Conservation (phyloP, 2,329 filamentous ascomycete genomes). For the Botrytis pseudocinerea region DNA sequence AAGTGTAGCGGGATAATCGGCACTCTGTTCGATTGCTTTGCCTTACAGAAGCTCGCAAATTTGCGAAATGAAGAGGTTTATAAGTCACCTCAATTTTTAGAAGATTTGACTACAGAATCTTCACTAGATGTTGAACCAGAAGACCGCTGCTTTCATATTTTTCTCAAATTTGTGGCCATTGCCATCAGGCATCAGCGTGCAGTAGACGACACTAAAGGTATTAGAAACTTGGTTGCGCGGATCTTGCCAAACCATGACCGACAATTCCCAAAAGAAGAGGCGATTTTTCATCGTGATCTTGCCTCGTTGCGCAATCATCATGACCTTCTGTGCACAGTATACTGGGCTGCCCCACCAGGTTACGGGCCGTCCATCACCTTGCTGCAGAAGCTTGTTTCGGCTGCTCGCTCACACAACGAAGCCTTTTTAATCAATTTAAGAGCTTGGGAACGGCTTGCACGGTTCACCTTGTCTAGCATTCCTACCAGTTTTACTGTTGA, state of each 20-base stretch:
- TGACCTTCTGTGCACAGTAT: conserved; percentile 65
- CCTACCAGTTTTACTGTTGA: conserved; percentile 41
- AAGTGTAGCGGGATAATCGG: conserved; percentile 57
- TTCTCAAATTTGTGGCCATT: conserved; percentile 63
- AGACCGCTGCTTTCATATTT: conserved; percentile 67
- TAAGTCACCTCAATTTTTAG: conserved; percentile 61
- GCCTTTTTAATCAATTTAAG: conserved; percentile 64
- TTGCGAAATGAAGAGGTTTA: conserved; percentile 65
- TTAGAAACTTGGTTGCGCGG: conserved; percentile 61
- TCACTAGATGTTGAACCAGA: conserved; percentile 52
- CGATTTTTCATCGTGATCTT: conserved; percentile 59
- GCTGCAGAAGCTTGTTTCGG: conserved; percentile 60
- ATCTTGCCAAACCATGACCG: conserved; percentile 66
- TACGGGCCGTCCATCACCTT: conserved; percentile 54
- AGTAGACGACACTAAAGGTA: conserved; percentile 54
- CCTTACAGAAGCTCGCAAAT: conserved; percentile 60
- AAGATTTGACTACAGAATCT: conserved; percentile 50
- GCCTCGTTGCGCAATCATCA: conserved; percentile 68
- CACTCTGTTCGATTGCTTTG: conserved; percentile 68
- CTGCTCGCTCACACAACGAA: conserved; percentile 63
- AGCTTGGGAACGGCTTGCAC: conserved; percentile 62
- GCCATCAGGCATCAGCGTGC: conserved; percentile 54
- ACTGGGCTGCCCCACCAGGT: conserved; percentile 60
- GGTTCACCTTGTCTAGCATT: conserved; percentile 55
- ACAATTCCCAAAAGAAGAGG: conserved; percentile 63